A percentile compares a stretch with the other conserved stretches of the same genome.
phyloP scores from a whole-genome alignment of 225 moss, liverwort and hornwort species.

The Physcomitrium patens region DNA sequence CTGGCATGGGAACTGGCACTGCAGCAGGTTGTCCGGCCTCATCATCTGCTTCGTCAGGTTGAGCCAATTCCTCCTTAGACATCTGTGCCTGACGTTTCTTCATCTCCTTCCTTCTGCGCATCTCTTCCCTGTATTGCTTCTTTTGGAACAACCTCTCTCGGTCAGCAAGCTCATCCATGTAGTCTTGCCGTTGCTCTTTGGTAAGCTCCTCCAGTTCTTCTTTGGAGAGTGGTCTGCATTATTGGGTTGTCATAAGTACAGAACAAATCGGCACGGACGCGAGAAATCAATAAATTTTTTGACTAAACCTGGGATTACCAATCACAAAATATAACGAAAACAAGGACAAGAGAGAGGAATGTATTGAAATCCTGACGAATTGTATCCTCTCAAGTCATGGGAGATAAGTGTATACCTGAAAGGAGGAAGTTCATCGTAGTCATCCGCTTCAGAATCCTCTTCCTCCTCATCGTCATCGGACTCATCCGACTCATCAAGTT shows the following conservation, averaged over 20 bases:
- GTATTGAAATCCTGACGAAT: too few relatives aligned
- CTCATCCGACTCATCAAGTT: slow-evolving; percentile 54
- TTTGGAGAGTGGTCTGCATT: slow-evolving; percentile 51
- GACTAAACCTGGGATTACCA: background rate
- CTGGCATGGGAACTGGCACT: slow-evolving; percentile 65
- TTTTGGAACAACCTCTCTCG: slow-evolving; percentile 63
- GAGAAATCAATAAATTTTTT: background rate
- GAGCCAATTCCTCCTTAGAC: slow-evolving; percentile 52
- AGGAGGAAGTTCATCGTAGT: slow-evolving; percentile 60
- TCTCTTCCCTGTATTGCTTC: slow-evolving; percentile 61
- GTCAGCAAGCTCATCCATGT: slow-evolving; percentile 56
- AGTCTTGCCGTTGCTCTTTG: slow-evolving; percentile 60
- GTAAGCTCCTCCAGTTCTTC: slow-evolving; percentile 62
- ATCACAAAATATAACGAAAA: background rate
- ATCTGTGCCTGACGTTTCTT: slow-evolving; percentile 54
- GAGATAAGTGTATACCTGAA: slow-evolving; percentile 35
- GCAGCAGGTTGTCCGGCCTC: slow-evolving; percentile 61
- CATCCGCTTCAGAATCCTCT: slow-evolving; percentile 58
- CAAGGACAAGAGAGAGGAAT: too few relatives aligned
- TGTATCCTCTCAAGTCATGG: background rate
- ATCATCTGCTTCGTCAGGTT: slow-evolving; percentile 55
- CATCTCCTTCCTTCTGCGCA: slow-evolving; percentile 56
- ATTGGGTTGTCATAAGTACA: background rate
- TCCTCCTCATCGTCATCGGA: slow-evolving; percentile 56
- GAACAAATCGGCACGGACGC: background rate